Base-by-base conservation (phyloP, 306 rosid genomes). In the Trichosanthes truncata region DNA sequence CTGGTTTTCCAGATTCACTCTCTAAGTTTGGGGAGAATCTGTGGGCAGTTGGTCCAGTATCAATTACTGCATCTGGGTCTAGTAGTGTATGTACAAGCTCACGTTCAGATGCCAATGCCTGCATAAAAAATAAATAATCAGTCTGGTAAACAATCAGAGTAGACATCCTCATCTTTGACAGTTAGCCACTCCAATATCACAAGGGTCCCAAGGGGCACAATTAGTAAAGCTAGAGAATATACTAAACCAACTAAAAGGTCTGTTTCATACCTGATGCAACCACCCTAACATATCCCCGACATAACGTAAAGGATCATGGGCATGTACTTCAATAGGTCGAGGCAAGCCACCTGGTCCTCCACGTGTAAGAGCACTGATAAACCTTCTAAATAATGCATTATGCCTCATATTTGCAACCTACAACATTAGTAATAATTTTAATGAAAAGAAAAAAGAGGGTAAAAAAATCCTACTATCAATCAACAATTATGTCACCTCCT, bases 311-410 rank as follows among this genome's bases (percentile, higher is more conserved):
- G 97, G 97, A 83, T 95, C 99, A 85, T 95, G 97, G 77, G 99
- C 99, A 78, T 95, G 99, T 76, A 95, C 97, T 89, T 95, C 99
- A 85, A 95, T 95, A n/a, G 99, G 99, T 36, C 99, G 96, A 69
- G 99, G 97, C 90, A 95, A 74, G 73, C 97, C 97, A 83, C 97
- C 97, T 33, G 99, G 99, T 78, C 97, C 99, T 74, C 97, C 99
- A 17, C 97, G 97, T 9, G 99, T 93, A 68, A 95, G 99, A 75
- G 99, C 97, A 85, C 94, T 91, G 81, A 95, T 95, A 85, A 95
- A 95, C 85, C 99, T 88, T 84, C 99, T 85, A 86, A 95, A 95
- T 29, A 95, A 87, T 71, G 96, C 97, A 83, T 95, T 95, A 76
- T 92, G 99, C 87, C 99, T 92, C 97, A 92, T 93, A 82, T 91